Evolutionary conservation across 2,329 filamentous ascomycete genomes (phyloP), one percentile per base, ranked within the genome.

Genomic region (Colletotrichum nymphaeae): DNA sequence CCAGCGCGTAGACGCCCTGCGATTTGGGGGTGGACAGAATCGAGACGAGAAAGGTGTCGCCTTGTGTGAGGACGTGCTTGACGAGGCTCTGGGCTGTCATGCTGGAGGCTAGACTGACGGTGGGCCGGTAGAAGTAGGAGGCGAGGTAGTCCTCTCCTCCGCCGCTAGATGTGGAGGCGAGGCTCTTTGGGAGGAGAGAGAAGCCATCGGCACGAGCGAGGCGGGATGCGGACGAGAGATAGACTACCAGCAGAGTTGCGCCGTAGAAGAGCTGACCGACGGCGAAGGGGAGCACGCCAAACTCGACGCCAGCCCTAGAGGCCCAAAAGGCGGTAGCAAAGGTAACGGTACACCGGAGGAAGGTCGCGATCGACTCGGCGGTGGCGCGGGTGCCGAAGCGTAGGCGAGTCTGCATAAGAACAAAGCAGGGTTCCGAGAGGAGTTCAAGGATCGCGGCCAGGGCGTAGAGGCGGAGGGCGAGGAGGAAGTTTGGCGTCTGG

Each of bases 61-160:
- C 97, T 83, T 98, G 95, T 0, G 97, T 98, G 65, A 99, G 89
- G 65, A 98, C 81, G 81, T 98, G 96, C 83, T 99, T 99, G 78
- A 98, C 91, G 24, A 95, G 84, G 46, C 94, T 95, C 83, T 99
- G 97, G 7, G 95, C 86, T 84, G 95, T 96, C 81, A 98, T 90
- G 78, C 93, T 97, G n/a, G 89, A 87, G 4, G 93, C 93, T 4
- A 98, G 89, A 19, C 88, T 88, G 32, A 97, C 84, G 1, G 97
- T 91, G 1, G 91, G 89, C 12, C 85, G 85, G 72, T 94, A 93
- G 79, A 98, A 94, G 74, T 89, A 88, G 2, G 86, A 87, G 4
- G 88, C 76, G 58, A 90, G 78, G 78, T 92, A 93, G n/a, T 81
- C 76, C 5, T 69, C 24, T 0, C 76, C 63, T 8, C 19, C 42